Percentiles rank a stretch among this genome's conserved stretches.
phyloP scores from a whole-genome alignment of 2,329 filamentous ascomycete species.

The Talaromyces sp. region DNA sequence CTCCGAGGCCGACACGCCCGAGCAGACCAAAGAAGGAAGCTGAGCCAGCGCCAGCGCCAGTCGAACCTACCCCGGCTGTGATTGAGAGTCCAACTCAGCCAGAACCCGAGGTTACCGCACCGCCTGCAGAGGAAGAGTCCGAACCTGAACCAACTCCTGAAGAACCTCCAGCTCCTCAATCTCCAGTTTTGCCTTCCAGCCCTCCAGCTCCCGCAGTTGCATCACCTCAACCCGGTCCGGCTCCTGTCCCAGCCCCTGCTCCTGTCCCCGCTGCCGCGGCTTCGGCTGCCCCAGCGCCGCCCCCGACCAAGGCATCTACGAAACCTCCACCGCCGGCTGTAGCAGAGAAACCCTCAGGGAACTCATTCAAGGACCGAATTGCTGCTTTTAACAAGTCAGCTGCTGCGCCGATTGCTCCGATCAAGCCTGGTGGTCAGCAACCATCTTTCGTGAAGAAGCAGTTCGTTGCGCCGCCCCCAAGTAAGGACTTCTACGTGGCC shows the following conservation, averaged over 20 bases:
- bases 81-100: conserved; percentile 34
- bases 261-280: conserved; percentile 32
- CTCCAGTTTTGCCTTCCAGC: conserved; percentile 26
- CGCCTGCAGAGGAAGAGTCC: conserved; percentile 24
- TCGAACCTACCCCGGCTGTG: conserved; percentile 29
- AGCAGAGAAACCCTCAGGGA: conserved; percentile 71
- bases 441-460: conserved; percentile 89
- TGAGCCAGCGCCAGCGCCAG: conserved; percentile 38
- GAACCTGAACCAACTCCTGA: conserved; percentile 26
- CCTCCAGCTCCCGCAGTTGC: conserved; percentile 28
- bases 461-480: conserved; percentile 92
- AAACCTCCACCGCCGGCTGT: conserved; percentile 67
- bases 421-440: conserved; percentile 72
- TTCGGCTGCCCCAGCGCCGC: conserved; percentile 29
- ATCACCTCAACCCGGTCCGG: conserved; percentile 26
- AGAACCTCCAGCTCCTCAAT: conserved; percentile 20
- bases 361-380: conserved; percentile 91
- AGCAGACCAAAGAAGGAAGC: conserved; percentile 68
- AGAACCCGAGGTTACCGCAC: conserved; percentile 36
- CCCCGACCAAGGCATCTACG: conserved; percentile 44
- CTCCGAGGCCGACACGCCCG: conserved; percentile 77
- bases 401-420: conserved; percentile 83
- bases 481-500: conserved; percentile 86
- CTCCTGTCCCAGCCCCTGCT: conserved; percentile 27
- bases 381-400: conserved; percentile 93